Percentiles rank a stretch among this genome's conserved stretches.
phyloP scores from a whole-genome alignment of 1,284 basidiomycete genomes.

The Prillingera fragicola region DNA sequence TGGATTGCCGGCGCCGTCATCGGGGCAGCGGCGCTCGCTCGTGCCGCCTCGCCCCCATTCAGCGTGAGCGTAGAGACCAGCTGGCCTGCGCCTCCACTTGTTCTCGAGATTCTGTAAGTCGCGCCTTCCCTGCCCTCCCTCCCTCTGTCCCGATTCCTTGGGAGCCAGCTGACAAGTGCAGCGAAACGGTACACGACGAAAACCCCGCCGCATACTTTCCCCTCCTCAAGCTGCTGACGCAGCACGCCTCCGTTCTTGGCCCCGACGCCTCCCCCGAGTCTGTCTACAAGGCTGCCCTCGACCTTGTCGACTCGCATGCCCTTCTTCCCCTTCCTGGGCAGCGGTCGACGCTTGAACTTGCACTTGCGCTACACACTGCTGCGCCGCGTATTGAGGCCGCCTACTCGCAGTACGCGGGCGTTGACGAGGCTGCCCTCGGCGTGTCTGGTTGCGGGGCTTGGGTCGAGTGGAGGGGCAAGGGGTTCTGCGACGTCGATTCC shows the following conservation, averaged over 20 bases:
- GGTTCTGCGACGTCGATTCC: constrained; percentile 65
- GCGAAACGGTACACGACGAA: constrained; percentile 61
- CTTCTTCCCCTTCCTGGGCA: constrained; percentile 31
- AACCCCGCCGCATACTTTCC: constrained; percentile 64
- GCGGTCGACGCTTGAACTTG: constrained; percentile 50
- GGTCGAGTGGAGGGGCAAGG: constrained; percentile 80
- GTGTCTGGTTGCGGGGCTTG: constrained; percentile 62
- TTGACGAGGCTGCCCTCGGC: constrained; percentile 56
- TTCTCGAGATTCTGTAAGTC: constrained; percentile 76
- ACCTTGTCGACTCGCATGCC: constrained; percentile 24
- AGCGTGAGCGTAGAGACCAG: constrained; percentile 71
- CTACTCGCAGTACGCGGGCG: constrained; percentile 37
- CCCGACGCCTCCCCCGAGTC: constrained; percentile 17
- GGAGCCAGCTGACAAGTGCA: constrained; percentile 31
- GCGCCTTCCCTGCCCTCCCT: constrained; percentile 1
- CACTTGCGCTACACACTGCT: constrained; percentile 38
- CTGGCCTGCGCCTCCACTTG: constrained; percentile 67
- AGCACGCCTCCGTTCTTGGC: constrained; percentile 37
- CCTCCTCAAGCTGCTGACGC: constrained; percentile 59
- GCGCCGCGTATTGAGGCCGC: constrained; percentile 41
- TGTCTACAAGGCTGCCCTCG: constrained; percentile 24
- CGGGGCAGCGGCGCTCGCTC: constrained; percentile 1
- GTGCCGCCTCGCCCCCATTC: constrained; percentile 59
- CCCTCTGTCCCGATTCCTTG: neutral
- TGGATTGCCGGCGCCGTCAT: constrained; percentile 9